Conservation (phyloP, 108 stramenopile genomes). For the Skeletonema menzelii region DNA sequence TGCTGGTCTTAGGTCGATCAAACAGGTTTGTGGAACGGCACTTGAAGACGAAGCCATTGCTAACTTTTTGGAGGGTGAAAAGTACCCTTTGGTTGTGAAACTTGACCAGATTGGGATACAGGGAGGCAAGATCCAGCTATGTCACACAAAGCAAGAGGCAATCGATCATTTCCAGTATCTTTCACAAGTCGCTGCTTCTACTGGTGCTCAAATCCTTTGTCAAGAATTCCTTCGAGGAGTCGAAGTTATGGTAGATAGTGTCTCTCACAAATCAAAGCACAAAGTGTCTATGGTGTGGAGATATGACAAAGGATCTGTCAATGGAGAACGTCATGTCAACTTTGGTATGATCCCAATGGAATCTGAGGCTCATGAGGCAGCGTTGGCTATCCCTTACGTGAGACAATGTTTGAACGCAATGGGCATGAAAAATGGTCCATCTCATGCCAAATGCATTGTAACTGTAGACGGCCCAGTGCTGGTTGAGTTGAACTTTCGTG, state of each 20-base stretch:
- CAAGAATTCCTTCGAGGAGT: conserved; percentile 61
- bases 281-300: conserved; percentile 67
- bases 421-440: conserved; percentile 34
- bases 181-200: conserved; percentile 59
- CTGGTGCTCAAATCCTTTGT: conserved; percentile 44
- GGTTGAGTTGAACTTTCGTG: conserved; percentile 61
- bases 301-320: conserved; percentile 74
- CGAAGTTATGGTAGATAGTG: conserved; percentile 71
- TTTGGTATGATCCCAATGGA: conserved; percentile 63
- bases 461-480: conserved; percentile 48
- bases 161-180: conserved; percentile 79
- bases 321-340: conserved; percentile 88
- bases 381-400: conserved; percentile 47
- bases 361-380: conserved; percentile 24
- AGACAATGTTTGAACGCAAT: conserved; percentile 36
- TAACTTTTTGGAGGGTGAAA: conserved; percentile 55
- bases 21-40: conserved; percentile 52
- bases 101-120: conserved; percentile 73
- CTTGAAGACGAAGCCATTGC: conserved; percentile 31
- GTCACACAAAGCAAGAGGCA: conserved; percentile 78
- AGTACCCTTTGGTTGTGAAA: conserved; percentile 82
- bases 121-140: conserved; percentile 68
- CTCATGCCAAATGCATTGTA: conserved; percentile 40
- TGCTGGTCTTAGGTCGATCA: conserved; percentile 68
- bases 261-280: conserved; percentile 61